Evolutionary conservation across 768 basidiomycete species (phyloP).

Genomic region (Suillus subluteus): DNA sequence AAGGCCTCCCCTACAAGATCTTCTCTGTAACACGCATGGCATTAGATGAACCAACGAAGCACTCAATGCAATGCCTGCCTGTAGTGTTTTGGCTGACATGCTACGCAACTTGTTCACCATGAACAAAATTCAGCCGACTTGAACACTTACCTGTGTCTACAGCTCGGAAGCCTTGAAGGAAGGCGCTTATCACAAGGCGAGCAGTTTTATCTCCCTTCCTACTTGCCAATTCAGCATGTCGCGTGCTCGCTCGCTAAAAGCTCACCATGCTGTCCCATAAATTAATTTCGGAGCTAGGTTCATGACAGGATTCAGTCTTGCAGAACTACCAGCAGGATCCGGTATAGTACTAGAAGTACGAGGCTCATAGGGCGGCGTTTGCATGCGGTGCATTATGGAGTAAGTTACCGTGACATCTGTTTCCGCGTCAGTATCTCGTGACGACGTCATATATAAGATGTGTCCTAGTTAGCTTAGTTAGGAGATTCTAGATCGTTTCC

Average conservation of each 20-base stretch:
- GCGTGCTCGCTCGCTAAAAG: not conserved
- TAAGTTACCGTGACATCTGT: conserved; percentile 2
- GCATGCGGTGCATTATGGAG: not conserved
- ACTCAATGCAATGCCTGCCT: conserved; percentile 41
- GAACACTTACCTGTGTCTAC: conserved; percentile 74
- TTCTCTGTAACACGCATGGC: conserved; percentile 48
- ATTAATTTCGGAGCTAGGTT: conserved; percentile 49
- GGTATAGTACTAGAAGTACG: not conserved
- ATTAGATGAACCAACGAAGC: not conserved
- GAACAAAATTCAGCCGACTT: not conserved
- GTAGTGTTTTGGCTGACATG: conserved; percentile 77
- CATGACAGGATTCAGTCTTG: conserved; percentile 20
- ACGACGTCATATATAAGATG: not conserved
- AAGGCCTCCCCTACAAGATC: conserved; percentile 82
- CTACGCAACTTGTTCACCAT: conserved; percentile 37
- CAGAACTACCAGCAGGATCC: not conserved
- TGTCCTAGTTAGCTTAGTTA: not conserved
- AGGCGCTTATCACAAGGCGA: conserved; percentile 68
- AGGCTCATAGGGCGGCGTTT: conserved; percentile 7
- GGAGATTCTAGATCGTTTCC: not conserved
- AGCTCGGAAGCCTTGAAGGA: conserved; percentile 76
- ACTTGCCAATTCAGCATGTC: conserved; percentile 12
- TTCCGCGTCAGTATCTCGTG: not conserved
- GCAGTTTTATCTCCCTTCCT: conserved; percentile 83
- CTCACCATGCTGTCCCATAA: conserved; percentile 67